Base-by-base conservation (phyloP, 768 basidiomycete species). In the Lactarius evosmus region DNA sequence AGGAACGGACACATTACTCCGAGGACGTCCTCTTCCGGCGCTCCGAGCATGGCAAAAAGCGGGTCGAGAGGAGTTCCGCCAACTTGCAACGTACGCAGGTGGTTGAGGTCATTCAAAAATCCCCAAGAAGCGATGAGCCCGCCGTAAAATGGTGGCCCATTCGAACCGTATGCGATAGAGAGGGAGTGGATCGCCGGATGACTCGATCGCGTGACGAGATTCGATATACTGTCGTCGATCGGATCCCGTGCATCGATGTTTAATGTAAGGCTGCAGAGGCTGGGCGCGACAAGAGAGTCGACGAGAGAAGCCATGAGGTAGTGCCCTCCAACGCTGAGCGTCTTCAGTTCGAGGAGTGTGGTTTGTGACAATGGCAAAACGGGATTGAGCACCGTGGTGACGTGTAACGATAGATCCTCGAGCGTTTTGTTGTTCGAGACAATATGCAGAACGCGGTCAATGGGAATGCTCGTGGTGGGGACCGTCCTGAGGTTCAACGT, bases 221-320 rank as follows among this genome's bases (percentile, higher is more conserved):
- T 77, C 16, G 81, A 78, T 56, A 91, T 82, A n/a, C 81, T 80
- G 52, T 91, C 88, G 70, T 91, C 89, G 61, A 89, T 79, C 0
- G 87, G 82, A 66, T 89, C 87, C n/a, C 90, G 82, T 1, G 84
- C 79, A 71, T 91, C 89, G 63, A 91, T 82, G 70, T 91, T 87
- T 51, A 91, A 75, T 2, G 78, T 83, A 17, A 91, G 80, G 29
- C 77, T 74, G n/a, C 80, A 80, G 51, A 92, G 76, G 4, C 73
- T 67, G 0, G 90, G 90, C 14, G 85, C 76, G 27, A 80, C 74
- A 49, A 92, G 80, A 1, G 79, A 80, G 56, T 89, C 88, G 30
- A 87, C 72, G 11, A 92, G 79, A 61, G 79, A 79, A 7, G 80
- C 75, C 69, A 92, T 81, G 27, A 85, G 79, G 66, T 82, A 84